These are phyloP conservation scores for Salix viminalis DNA, from an alignment of 345 rosid species.

Conservation along the genomic window DNA sequence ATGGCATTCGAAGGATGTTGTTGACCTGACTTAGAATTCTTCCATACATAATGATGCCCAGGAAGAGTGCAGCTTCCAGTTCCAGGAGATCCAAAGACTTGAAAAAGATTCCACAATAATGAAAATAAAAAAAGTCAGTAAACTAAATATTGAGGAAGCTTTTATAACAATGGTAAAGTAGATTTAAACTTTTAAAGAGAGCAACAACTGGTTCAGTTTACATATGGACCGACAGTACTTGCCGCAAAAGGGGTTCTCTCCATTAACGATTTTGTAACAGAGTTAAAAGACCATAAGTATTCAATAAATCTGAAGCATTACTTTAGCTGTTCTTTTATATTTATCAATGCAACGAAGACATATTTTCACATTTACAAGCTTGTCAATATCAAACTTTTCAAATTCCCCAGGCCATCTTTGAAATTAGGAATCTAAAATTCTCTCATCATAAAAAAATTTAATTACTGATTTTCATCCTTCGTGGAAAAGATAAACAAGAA, in stretches of 20 bases:
- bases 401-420: neutral
- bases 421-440: neutral
- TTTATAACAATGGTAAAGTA: neutral
- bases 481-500: neutral
- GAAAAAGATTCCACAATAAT: neutral
- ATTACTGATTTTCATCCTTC: neutral
- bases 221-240: neutral
- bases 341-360: neutral
- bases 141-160: neutral
- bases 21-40: conserved; percentile 19
- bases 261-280: neutral
- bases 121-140: neutral
- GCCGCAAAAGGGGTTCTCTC: neutral
- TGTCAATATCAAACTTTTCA: neutral
- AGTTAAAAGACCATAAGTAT: neutral
- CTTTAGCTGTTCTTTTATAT: neutral
- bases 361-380: neutral
- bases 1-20: conserved; percentile 61
- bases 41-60: conserved; percentile 62
- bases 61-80: conserved; percentile 62
- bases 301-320: neutral
- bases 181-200: neutral
- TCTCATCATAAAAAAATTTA: neutral
- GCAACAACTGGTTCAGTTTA: neutral
- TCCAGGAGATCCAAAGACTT: conserved; percentile 77